Conservation (phyloP, 371 early-diverging fungal genomes). For the Mortierella sp. region DNA sequence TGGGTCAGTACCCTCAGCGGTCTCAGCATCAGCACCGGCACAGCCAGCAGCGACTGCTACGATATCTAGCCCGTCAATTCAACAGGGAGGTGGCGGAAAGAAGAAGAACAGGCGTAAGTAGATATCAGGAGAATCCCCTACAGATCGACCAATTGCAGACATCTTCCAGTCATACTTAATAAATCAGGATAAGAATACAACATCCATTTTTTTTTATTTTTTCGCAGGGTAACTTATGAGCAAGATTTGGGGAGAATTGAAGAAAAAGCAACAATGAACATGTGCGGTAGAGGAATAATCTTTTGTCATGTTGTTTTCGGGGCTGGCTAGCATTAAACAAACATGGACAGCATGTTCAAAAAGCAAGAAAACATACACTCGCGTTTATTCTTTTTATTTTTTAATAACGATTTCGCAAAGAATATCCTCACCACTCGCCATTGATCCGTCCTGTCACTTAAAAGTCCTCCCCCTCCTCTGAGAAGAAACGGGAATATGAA, state of each 20-base stretch:
- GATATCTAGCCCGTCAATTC: constrained; percentile 46
- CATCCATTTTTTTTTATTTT: background rate
- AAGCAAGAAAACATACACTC: background rate
- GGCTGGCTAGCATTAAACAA: too few relatives aligned
- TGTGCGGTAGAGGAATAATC: background rate
- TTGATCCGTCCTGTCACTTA: constrained; percentile 20
- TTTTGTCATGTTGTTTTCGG: background rate
- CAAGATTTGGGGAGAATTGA: background rate
- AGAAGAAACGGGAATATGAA: constrained; percentile 64
- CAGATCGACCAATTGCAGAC: background rate
- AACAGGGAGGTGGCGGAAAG: constrained; percentile 53
- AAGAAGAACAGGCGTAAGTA: constrained; percentile 57
- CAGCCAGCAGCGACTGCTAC: constrained; percentile 24
- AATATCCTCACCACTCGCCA: background rate
- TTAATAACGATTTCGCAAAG: background rate
- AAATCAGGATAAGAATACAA: background rate
- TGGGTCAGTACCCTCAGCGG: too few relatives aligned
- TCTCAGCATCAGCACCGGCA: constrained; percentile 11
- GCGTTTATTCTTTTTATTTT: background rate
- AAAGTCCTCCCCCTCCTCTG: constrained; percentile 62
- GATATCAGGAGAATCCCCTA: background rate
- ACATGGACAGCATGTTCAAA: too few relatives aligned
- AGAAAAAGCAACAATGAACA: background rate
- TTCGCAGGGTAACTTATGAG: background rate
- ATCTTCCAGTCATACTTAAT: background rate